Evolutionary conservation across 768 basidiomycete genomes (phyloP).

Genomic region (Trametes meyenii): DNA sequence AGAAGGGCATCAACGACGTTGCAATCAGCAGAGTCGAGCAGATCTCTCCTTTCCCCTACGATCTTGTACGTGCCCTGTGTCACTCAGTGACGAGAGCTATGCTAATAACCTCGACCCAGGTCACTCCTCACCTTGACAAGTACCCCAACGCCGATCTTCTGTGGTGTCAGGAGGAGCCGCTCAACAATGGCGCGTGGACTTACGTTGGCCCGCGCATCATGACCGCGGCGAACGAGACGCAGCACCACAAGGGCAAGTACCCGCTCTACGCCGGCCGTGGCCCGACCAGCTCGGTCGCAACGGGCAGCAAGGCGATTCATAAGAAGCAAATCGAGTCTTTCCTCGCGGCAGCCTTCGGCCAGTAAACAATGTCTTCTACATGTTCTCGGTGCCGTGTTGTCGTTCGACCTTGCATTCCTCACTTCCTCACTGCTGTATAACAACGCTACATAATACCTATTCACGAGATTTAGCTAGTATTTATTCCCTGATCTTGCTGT

Average conservation of each 20-base stretch:
- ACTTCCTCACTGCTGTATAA: conserved; percentile 4
- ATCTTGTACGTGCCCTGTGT: conserved; percentile 58
- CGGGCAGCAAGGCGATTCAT: conserved; percentile 86
- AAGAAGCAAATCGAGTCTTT: conserved; percentile 90
- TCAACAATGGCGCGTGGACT: conserved; percentile 98
- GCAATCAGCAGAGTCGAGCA: conserved; percentile 96
- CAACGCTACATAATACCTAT: conserved; percentile 18
- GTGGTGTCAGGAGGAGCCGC: conserved; percentile 97
- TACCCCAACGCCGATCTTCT: conserved; percentile 94
- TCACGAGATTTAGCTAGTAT: conserved; percentile 15
- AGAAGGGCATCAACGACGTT: conserved; percentile 87
- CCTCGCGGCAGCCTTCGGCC: conserved; percentile 59
- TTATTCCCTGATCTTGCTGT: background rate
- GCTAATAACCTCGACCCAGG: conserved; percentile 41
- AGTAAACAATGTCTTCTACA: conserved; percentile 5
- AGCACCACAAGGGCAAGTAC: conserved; percentile 90
- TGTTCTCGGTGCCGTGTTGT: background rate
- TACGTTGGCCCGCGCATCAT: conserved; percentile 93
- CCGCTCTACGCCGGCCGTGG: conserved; percentile 91
- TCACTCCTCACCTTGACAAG: conserved; percentile 92
- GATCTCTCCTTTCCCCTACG: conserved; percentile 96
- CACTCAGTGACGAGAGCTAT: background rate
- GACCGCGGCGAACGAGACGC: conserved; percentile 89
- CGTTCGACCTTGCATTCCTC: background rate
- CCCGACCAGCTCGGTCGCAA: conserved; percentile 90